A percentile compares a stretch with the other conserved stretches of the same genome.
Conservation (phyloP, 768 basidiomycete species). For the Baorangia bicolor region DNA sequence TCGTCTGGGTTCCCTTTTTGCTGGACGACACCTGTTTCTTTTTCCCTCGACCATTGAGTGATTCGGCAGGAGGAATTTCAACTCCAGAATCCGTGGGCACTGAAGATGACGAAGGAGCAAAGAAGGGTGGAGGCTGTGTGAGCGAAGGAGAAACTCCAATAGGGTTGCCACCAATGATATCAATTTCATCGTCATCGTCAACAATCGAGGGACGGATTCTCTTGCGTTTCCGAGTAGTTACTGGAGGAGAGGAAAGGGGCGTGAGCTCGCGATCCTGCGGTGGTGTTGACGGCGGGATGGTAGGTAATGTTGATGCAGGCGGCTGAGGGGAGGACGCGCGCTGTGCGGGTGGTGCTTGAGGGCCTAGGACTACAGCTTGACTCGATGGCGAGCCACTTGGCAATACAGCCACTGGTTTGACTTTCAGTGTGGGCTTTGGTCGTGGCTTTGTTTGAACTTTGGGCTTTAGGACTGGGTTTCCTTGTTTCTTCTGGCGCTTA, state of each 20-base stretch:
- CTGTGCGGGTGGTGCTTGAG: slow-evolving; percentile 36
- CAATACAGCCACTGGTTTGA: slow-evolving; percentile 10
- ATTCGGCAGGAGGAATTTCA: slow-evolving; percentile 18
- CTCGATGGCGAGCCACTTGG: slow-evolving; percentile 20
- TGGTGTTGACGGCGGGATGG: slow-evolving; percentile 25
- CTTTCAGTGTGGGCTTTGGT: slow-evolving; percentile 26
- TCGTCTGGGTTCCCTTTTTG: slow-evolving; percentile 25
- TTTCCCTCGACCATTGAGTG: slow-evolving; percentile 5
- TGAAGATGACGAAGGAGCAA: slow-evolving; percentile 45
- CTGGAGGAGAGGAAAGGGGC: slow-evolving; percentile 26
- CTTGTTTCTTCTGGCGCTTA: slow-evolving; percentile 33
- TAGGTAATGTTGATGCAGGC: slow-evolving; percentile 34
- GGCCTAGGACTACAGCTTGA: slow-evolving; percentile 8
- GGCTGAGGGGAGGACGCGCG: slow-evolving; percentile 29
- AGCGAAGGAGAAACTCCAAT: neutral
- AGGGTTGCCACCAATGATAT: slow-evolving; percentile 2
- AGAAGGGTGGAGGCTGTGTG: slow-evolving; percentile 44
- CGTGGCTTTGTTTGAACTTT: slow-evolving; percentile 25
- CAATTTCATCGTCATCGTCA: slow-evolving; percentile 15
- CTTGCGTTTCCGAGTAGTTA: slow-evolving; percentile 27
- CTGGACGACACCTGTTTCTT: slow-evolving; percentile 12
- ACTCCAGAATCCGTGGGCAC: slow-evolving; percentile 28
- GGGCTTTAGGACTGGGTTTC: slow-evolving; percentile 27
- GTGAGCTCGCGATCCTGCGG: slow-evolving; percentile 23
- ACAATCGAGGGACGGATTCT: slow-evolving; percentile 10